phyloP scores from a whole-genome alignment of 23 red algal genomes.

The Gracilaria vermiculophylla region DNA sequence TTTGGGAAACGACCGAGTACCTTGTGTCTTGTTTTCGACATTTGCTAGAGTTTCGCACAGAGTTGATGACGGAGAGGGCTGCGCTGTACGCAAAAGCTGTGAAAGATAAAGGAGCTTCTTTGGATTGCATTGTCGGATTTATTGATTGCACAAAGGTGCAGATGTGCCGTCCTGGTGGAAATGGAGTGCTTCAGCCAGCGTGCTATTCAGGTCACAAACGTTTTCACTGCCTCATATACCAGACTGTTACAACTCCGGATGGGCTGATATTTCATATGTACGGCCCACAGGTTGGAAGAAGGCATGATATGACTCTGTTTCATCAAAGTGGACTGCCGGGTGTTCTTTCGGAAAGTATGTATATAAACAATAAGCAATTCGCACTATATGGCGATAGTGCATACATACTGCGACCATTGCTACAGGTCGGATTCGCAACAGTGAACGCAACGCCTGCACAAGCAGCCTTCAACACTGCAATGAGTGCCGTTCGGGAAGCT shows the following conservation, averaged over 20 bases:
- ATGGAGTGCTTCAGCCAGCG: background rate
- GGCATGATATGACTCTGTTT: slow-evolving; percentile 29
- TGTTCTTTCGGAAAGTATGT: background rate
- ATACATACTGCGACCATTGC: background rate
- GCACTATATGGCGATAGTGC: background rate
- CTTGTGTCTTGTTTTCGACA: background rate
- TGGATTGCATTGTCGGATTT: slow-evolving; percentile 39
- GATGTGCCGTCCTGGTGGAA: slow-evolving; percentile 23
- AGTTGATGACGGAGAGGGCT: background rate
- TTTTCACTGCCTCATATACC: slow-evolving; percentile 16
- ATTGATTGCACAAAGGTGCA: slow-evolving; percentile 50
- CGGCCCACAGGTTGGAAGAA: slow-evolving; percentile 1
- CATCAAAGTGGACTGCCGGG: background rate
- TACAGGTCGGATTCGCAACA: background rate
- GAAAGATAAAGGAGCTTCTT: background rate
- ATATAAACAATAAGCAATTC: background rate
- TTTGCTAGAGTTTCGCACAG: background rate
- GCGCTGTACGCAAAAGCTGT: background rate
- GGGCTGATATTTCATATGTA: slow-evolving; percentile 27
- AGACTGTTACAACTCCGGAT: slow-evolving; percentile 34
- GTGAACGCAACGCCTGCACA: background rate
- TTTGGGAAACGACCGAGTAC: slow-evolving; percentile 16
- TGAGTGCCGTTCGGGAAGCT: background rate
- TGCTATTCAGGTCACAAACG: slow-evolving; percentile 39
- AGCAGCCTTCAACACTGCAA: background rate